phyloP scores from a whole-genome alignment of 2,329 filamentous ascomycete species.

The Colletotrichum agaves region DNA sequence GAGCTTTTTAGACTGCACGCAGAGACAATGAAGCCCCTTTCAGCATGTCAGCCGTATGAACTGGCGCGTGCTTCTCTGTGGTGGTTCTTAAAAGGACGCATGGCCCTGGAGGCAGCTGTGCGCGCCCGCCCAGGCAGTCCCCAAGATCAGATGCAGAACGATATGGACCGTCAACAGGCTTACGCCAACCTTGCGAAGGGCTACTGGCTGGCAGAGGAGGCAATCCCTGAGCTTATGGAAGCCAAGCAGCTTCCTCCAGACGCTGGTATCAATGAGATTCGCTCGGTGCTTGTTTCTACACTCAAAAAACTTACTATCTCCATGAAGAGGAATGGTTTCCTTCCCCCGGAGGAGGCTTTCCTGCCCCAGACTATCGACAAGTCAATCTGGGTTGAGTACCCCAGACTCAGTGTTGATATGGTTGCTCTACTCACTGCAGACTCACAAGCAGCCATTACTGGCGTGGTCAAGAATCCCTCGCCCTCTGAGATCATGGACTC shows the following conservation, averaged over 20 bases:
- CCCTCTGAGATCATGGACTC: conserved; percentile 70
- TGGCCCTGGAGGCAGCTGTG: conserved; percentile 77
- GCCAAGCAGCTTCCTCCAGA: conserved; percentile 55
- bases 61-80: conserved; percentile 80
- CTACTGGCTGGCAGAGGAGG: conserved; percentile 78
- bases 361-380: conserved; percentile 84
- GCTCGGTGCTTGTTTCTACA: conserved; percentile 69
- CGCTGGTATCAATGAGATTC: conserved; percentile 62
- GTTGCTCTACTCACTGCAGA: conserved; percentile 75
- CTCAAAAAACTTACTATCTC: conserved; percentile 81
- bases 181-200: conserved; percentile 88
- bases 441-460: conserved; percentile 60
- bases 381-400: conserved; percentile 84
- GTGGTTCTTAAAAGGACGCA: conserved; percentile 90
- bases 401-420: conserved; percentile 77
- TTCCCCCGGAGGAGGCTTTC: conserved; percentile 75
- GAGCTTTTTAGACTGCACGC: conserved; percentile 82
- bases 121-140: conserved; percentile 69
- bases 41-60: conserved; percentile 70
- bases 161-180: conserved; percentile 75
- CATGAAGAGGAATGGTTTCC: conserved; percentile 84
- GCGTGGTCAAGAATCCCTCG: conserved; percentile 57
- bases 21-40: conserved; percentile 75
- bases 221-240: conserved; percentile 61
- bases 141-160: conserved; percentile 63